Percentiles rank a stretch among this genome's conserved stretches.
These are phyloP conservation scores for Solanum virginianum DNA, from an alignment of 257 asterid genomes.

Conservation along the genomic window DNA sequence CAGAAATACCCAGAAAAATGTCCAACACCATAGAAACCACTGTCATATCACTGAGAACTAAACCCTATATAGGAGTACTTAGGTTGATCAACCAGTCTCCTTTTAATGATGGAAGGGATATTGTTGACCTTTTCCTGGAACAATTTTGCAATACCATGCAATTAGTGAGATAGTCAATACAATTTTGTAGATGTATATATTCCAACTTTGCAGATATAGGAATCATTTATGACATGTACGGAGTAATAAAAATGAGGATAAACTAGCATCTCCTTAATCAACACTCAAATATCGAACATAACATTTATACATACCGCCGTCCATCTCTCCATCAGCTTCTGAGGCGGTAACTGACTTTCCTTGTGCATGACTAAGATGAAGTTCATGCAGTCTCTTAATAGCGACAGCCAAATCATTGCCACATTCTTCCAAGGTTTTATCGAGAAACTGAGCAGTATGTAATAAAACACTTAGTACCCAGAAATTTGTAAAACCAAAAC, in stretches of 20 bases:
- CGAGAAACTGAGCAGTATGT: slow-evolving; percentile 38
- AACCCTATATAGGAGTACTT: background rate
- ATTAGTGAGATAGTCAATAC: background rate
- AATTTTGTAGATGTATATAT: background rate
- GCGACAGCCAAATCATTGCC: slow-evolving; percentile 47
- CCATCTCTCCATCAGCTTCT: slow-evolving; percentile 21
- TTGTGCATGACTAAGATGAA: slow-evolving; percentile 20
- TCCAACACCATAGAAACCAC: background rate
- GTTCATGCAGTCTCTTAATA: slow-evolving; percentile 33
- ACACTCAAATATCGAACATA: background rate
- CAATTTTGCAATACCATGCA: background rate
- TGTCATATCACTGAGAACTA: background rate
- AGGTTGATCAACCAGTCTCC: background rate
- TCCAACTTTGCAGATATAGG: background rate
- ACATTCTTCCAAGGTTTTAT: slow-evolving; percentile 44
- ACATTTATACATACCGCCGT: slow-evolving; percentile 19
- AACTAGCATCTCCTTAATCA: background rate
- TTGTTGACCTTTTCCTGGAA: background rate
- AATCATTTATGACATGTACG: background rate
- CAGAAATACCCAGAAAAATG: background rate
- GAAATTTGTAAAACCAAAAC: background rate
- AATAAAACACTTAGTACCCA: slow-evolving; percentile 1
- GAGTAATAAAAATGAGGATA: background rate
- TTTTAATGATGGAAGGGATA: background rate
- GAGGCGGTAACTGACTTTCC: slow-evolving; percentile 18